These are phyloP conservation scores for Mycena maculata DNA, from an alignment of 768 basidiomycete genomes.

Conservation along the genomic window DNA sequence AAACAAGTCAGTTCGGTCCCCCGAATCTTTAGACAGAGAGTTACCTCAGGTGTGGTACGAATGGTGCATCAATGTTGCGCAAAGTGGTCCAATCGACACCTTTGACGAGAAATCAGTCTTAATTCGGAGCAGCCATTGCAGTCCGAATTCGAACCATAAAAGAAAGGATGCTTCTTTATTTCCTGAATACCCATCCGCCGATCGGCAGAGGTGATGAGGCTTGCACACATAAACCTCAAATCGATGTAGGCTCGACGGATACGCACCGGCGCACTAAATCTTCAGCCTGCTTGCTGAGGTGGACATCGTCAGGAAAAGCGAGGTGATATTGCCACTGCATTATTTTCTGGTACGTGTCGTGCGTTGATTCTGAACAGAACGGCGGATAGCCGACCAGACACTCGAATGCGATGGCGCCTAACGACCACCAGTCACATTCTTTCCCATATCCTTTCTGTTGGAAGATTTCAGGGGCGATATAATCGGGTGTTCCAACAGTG, in stretches of 20 bases:
- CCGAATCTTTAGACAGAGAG: not conserved
- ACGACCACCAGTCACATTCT: constrained; percentile 99
- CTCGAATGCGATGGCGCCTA: constrained; percentile 99
- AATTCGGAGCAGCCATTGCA: not conserved
- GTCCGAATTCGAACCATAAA: constrained; percentile 66
- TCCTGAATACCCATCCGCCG: constrained; percentile 83
- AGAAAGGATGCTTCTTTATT: constrained; percentile 93
- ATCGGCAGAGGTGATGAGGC: constrained; percentile 88
- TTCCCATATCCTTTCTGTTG: constrained; percentile 96
- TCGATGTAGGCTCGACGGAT: not conserved
- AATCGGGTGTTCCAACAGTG: constrained; percentile 72
- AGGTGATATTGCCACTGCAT: constrained; percentile 93
- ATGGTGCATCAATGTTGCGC: constrained; percentile 91
- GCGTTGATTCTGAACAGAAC: constrained; percentile 90
- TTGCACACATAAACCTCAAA: constrained; percentile 41
- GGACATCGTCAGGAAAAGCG: constrained; percentile 92
- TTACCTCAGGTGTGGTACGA: constrained; percentile 85
- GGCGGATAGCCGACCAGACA: constrained; percentile 95
- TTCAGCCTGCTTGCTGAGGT: constrained; percentile 91
- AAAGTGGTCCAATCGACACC: constrained; percentile 90
- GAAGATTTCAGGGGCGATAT: constrained; percentile 98
- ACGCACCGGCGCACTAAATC: constrained; percentile 85
- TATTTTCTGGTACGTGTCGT: constrained; percentile 98
- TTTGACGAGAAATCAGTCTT: not conserved
- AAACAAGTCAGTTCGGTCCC: not conserved